A percentile compares a stretch with the other conserved stretches of the same genome.
These are phyloP conservation scores for Phytophthora nicotianae DNA, from an alignment of 352 stramenopile species.

Conservation along the genomic window DNA sequence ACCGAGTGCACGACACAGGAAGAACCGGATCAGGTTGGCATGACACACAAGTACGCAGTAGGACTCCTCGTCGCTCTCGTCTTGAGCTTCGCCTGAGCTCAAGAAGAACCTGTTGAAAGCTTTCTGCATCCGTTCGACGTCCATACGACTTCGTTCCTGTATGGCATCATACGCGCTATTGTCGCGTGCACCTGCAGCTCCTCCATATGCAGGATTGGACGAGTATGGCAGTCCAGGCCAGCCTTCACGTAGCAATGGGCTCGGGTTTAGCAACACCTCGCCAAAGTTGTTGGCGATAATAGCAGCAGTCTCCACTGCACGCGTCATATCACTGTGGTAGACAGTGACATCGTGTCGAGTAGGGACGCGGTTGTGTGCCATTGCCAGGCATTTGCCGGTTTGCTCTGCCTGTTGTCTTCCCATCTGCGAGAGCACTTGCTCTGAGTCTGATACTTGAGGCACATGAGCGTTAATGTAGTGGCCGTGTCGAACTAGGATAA, in stretches of 20 bases:
- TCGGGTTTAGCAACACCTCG: slow-evolving; percentile 45
- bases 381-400: slow-evolving; percentile 70
- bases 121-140: slow-evolving; percentile 66
- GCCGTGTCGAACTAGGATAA: slow-evolving; percentile 79
- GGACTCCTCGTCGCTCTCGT: slow-evolving; percentile 54
- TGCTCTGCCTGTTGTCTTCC: slow-evolving; percentile 72
- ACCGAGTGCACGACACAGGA: slow-evolving; percentile 75
- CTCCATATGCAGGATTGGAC: slow-evolving; percentile 26
- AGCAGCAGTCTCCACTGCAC: slow-evolving; percentile 72
- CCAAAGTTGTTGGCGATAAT: slow-evolving; percentile 64
- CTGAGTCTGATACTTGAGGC: slow-evolving; percentile 53
- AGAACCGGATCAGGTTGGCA: slow-evolving; percentile 85
- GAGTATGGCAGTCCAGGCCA: slow-evolving; percentile 78
- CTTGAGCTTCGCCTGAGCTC: slow-evolving; percentile 18
- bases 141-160: slow-evolving; percentile 43
- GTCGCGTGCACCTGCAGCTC: slow-evolving; percentile 21
- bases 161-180: slow-evolving; percentile 27
- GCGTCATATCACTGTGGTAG: slow-evolving; percentile 77
- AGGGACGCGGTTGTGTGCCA: slow-evolving; percentile 55
- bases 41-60: slow-evolving; percentile 84
- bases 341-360: slow-evolving; percentile 66
- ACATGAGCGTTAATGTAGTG: slow-evolving; percentile 85
- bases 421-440: slow-evolving; percentile 86
- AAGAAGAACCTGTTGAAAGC: slow-evolving; percentile 65
- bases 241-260: slow-evolving; percentile 68